A percentile compares a stretch with the other conserved stretches of the same genome.
These are phyloP conservation scores for Pythium biforme DNA, from an alignment of 352 stramenopile genomes.

Conservation along the genomic window DNA sequence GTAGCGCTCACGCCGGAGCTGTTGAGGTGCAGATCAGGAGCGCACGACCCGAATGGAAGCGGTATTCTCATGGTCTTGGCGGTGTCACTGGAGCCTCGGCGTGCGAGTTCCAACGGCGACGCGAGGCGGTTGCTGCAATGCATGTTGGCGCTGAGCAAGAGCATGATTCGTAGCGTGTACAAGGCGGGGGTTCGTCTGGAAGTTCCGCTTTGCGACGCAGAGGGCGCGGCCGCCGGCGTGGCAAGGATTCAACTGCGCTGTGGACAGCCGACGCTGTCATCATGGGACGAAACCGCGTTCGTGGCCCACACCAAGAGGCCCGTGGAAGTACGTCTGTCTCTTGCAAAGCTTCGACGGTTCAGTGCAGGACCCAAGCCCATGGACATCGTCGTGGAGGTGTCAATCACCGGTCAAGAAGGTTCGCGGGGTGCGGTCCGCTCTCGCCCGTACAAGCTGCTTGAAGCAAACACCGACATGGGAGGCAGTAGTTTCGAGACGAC, in stretches of 20 bases:
- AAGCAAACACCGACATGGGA: background rate
- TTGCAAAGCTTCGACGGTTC: conserved; percentile 5
- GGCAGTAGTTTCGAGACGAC: background rate
- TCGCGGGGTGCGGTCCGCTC: conserved; percentile 5
- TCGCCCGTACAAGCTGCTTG: conserved; percentile 3
- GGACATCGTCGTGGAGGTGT: conserved; percentile 10
- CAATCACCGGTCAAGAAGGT: conserved; percentile 4
- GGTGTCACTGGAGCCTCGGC: conserved; percentile 9
- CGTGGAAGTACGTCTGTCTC: background rate
- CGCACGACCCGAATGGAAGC: background rate
- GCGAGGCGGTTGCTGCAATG: conserved; percentile 9
- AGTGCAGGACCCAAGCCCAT: background rate
- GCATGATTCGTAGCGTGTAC: background rate
- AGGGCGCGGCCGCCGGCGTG: background rate
- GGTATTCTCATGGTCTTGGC: conserved; percentile 4
- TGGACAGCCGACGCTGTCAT: background rate
- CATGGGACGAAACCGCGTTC: background rate
- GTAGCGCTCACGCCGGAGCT: conserved; percentile 13
- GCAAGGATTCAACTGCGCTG: background rate
- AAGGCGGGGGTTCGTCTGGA: background rate
- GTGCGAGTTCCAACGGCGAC: background rate
- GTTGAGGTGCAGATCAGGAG: background rate
- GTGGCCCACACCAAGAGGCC: background rate
- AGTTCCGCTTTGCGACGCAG: conserved; percentile 7
- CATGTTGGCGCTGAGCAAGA: background rate